A percentile compares a stretch with the other conserved stretches of the same genome.
These are phyloP conservation scores for Quercus gilva DNA, from an alignment of 306 rosid species.

Conservation along the genomic window DNA sequence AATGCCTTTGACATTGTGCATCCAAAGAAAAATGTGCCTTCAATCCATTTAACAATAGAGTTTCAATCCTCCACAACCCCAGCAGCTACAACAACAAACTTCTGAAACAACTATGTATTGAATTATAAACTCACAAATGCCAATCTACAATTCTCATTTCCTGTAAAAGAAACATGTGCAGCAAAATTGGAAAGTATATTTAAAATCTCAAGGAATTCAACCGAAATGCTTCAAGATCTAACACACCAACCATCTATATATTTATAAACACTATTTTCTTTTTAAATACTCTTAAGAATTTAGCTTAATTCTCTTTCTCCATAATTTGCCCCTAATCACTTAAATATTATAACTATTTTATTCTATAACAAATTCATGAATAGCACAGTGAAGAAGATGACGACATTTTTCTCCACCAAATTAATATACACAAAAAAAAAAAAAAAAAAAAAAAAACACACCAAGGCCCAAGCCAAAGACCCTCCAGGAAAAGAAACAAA, in stretches of 20 bases:
- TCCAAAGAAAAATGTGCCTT: constrained; percentile 38
- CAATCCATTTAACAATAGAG: constrained; percentile 64
- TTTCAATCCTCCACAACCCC: constrained; percentile 26
- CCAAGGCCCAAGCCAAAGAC: constrained; percentile 30
- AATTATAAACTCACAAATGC: constrained; percentile 32
- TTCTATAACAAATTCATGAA: constrained; percentile 22
- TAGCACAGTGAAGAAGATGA: constrained; percentile 48
- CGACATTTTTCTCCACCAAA: constrained; percentile 34
- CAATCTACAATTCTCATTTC: constrained; percentile 40
- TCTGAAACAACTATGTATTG: constrained; percentile 16
- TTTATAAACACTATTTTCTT: background rate
- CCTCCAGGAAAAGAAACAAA: constrained; percentile 21
- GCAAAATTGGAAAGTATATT: constrained; percentile 17
- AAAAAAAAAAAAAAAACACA: background rate
- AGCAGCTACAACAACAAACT: background rate
- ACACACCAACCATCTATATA: constrained; percentile 4
- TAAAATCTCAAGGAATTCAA: constrained; percentile 19
- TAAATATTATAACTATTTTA: background rate
- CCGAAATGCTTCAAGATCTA: constrained; percentile 31
- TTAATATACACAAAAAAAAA: constrained; percentile 3
- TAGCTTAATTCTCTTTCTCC: background rate
- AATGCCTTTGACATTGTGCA: constrained; percentile 93
- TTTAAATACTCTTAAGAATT: background rate
- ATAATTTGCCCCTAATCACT: background rate
- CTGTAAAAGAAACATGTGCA: constrained; percentile 39